Evolutionary conservation across 1,139 yeast species (phyloP).

Genomic region (Scheffersomyces segobiensis): DNA sequence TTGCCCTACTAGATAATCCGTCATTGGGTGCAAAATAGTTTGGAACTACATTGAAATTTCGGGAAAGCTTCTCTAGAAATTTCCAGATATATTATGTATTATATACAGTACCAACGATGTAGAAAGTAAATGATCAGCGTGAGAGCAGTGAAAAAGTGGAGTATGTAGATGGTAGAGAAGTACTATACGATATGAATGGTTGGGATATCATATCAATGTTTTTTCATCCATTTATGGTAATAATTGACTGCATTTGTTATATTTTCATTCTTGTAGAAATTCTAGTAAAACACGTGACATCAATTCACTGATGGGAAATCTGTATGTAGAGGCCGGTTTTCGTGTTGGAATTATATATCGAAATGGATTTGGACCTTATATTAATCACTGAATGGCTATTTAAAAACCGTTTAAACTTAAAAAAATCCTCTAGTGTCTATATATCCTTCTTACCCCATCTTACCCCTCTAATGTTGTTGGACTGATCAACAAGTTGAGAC

Average conservation of each 20-base stretch:
- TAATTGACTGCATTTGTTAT: background rate
- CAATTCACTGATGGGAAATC: too few species aligned
- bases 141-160: background rate
- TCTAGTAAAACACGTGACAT: background rate
- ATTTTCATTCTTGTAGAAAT: background rate
- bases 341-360: too few species aligned
- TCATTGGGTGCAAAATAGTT: conserved; percentile 28
- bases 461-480: too few species aligned
- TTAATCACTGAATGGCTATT: too few species aligned
- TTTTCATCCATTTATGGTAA: background rate
- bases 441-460: too few species aligned
- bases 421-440: too few species aligned
- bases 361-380: too few species aligned
- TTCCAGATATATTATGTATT: background rate
- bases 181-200: background rate
- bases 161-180: background rate
- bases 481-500: too few species aligned
- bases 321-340: too few species aligned
- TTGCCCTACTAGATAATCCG: conserved; percentile 37
- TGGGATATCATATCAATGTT: background rate
- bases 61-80: background rate
- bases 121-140: background rate
- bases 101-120: background rate
- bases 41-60: too few species aligned
- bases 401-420: too few species aligned